Conservation (phyloP, 106 monocot genomes). For the Iris macrosiphon region DNA sequence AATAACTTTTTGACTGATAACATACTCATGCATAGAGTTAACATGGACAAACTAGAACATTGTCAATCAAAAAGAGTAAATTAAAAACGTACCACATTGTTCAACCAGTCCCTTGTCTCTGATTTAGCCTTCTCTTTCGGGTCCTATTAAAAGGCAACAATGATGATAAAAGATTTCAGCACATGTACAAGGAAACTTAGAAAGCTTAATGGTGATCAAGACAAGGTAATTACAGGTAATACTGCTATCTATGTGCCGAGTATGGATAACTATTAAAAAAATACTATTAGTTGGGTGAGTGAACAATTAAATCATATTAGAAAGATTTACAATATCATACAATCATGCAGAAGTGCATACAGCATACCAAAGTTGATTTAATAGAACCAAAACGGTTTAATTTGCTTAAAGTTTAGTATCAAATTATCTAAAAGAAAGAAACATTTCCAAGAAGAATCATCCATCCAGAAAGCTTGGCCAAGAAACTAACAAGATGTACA, state of each 20-base stretch:
- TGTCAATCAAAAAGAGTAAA: neutral
- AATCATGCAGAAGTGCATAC: neutral
- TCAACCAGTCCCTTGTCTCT: slow-evolving; percentile 97
- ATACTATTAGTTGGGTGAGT: no score
- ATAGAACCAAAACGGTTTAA: neutral
- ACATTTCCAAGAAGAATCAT: neutral
- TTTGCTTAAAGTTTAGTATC: no score
- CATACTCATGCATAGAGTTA: no score
- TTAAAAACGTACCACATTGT: slow-evolving; percentile 59
- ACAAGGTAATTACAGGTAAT: no score
- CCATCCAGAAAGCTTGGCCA: neutral
- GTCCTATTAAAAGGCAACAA: slow-evolving; percentile 38
- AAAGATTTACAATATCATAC: no score
- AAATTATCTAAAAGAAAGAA: neutral
- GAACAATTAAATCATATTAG: neutral
- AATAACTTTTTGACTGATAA: no score
- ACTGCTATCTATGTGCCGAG: no score
- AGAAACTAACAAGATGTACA: neutral
- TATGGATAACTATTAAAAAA: no score
- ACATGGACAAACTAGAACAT: neutral
- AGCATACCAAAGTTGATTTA: neutral
- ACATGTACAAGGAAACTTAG: neutral
- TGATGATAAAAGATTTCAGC: neutral
- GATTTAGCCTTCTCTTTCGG: slow-evolving; percentile 98
- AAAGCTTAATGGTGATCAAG: neutral